phyloP scores from a whole-genome alignment of 2,329 filamentous ascomycete genomes.

The Aspergillus quadrilineatus region DNA sequence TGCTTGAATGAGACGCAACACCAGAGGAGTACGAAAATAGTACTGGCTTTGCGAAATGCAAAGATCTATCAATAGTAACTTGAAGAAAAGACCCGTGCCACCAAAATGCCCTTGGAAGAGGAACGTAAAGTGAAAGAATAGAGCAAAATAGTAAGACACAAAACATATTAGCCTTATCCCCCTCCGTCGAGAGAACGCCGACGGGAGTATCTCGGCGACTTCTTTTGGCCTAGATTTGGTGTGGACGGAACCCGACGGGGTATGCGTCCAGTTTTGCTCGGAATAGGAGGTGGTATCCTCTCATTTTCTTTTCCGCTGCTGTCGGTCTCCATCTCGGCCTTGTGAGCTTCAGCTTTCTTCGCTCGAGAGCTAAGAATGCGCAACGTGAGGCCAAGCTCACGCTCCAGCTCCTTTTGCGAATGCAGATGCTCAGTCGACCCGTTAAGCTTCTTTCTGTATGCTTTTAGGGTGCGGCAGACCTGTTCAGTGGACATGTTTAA shows the following conservation, averaged over 20 bases:
- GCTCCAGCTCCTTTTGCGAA: constrained; percentile 55
- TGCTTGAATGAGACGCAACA: constrained; percentile 9
- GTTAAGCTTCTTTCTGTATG: constrained; percentile 59
- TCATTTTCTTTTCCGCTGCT: constrained; percentile 41
- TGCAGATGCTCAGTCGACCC: constrained; percentile 50
- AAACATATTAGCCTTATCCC: constrained; percentile 19
- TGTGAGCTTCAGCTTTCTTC: constrained; percentile 27
- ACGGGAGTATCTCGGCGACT: constrained; percentile 25
- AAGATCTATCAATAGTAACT: constrained; percentile 2
- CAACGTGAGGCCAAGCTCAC: constrained; percentile 52
- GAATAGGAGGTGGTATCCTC: constrained; percentile 25
- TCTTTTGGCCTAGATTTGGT: constrained; percentile 31
- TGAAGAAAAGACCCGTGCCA: background rate
- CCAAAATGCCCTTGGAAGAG: background rate
- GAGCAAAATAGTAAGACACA: background rate
- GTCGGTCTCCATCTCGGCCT: constrained; percentile 36
- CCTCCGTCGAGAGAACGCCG: constrained; percentile 37
- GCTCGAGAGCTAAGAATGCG: constrained; percentile 33
- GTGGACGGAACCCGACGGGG: constrained; percentile 39
- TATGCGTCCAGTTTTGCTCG: constrained; percentile 25
- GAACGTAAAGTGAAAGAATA: constrained; percentile 5
- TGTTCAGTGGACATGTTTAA: constrained; percentile 57
- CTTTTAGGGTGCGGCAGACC: constrained; percentile 56
- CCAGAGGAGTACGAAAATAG: background rate
- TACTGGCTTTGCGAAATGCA: constrained; percentile 9